Base-by-base conservation (phyloP, 179 eudicot species). In the Corrigiola litoralis region DNA sequence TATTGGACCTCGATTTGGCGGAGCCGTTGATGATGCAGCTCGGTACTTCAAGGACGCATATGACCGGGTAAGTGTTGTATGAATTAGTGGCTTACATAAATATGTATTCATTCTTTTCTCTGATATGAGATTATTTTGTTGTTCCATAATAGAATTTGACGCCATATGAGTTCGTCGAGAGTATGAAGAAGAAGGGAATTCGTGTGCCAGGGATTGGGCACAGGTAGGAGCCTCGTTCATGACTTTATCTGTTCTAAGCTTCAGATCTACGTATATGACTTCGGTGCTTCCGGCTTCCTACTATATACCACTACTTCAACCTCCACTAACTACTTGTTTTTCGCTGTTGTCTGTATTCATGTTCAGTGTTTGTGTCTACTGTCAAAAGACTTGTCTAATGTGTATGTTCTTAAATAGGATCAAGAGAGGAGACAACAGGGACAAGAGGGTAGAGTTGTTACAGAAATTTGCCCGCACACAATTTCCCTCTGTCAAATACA, bases 181-280 rank as follows among this genome's bases (percentile, higher is more conserved):
- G 88, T 63, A 94, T 94, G 99, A 94, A 94, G 85, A 94, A 90
- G 82, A 91, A 86, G 84, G 99, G 99, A 28, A 90, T 94, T 65
- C 97, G 99, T 68, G 99, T 94, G 65, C 97, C 99, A 55, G 99
- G 99, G 52, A 94, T 94, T 67, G 99, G 99, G 66, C 99, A 94
- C 92, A 90, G 99, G 97, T 94, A 67, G 20, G 52, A 49, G 36
- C 62, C 55, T 31, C 61, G 44, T 20, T 37, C 16, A 23, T n/a
- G n/a, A n/a, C 51, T 55, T 57, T 1, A 1, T 20, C 46, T 2
- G 1, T 38, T 12, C 24, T 21, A 2, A 24, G 45, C n/a, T 55
- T 67, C 46, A 3, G 56, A 34, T 10, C n/a, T n/a, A n/a, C n/a
- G 42, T 18, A 9, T 20, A 4, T 11, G 24, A 1, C 28, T 18